phyloP scores from a whole-genome alignment of 2,329 filamentous ascomycete species.

The Fusarium siculi region DNA sequence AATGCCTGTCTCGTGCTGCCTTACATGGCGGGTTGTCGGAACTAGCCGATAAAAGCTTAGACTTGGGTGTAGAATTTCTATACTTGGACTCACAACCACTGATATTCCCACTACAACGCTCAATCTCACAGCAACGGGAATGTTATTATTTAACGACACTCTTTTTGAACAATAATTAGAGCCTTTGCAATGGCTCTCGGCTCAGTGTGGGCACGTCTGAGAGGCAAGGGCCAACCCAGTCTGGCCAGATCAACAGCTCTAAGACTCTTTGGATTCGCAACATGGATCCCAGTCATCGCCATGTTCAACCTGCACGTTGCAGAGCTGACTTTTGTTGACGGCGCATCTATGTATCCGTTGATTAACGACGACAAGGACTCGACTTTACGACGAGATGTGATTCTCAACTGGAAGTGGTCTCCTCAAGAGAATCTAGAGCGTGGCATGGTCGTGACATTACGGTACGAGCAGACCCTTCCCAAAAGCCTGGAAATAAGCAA shows the following conservation, averaged over 20 bases:
- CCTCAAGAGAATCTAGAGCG: slow-evolving; percentile 68
- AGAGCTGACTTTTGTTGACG: slow-evolving; percentile 66
- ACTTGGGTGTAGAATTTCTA: slow-evolving; percentile 15
- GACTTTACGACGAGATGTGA: slow-evolving; percentile 64
- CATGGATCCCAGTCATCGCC: slow-evolving; percentile 71
- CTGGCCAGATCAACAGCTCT: slow-evolving; percentile 52
- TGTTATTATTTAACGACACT: neutral
- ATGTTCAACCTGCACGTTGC: slow-evolving; percentile 71
- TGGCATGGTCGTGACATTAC: slow-evolving; percentile 80
- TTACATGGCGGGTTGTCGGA: neutral
- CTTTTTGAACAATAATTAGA: slow-evolving; percentile 3
- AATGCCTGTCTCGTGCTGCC: neutral
- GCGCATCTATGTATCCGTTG: slow-evolving; percentile 80
- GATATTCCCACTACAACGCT: neutral
- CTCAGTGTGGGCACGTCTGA: slow-evolving; percentile 52
- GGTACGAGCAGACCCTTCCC: slow-evolving; percentile 56
- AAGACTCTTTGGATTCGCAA: slow-evolving; percentile 63
- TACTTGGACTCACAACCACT: slow-evolving; percentile 14
- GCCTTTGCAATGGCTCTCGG: slow-evolving; percentile 47
- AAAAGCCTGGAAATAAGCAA: neutral
- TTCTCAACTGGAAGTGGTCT: slow-evolving; percentile 68
- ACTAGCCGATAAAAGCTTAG: slow-evolving; percentile 42
- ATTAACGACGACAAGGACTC: slow-evolving; percentile 74
- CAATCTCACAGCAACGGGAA: slow-evolving; percentile 9
- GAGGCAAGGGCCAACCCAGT: slow-evolving; percentile 37